These are phyloP conservation scores for Suillus plorans DNA, from an alignment of 768 basidiomycete species.

Conservation along the genomic window DNA sequence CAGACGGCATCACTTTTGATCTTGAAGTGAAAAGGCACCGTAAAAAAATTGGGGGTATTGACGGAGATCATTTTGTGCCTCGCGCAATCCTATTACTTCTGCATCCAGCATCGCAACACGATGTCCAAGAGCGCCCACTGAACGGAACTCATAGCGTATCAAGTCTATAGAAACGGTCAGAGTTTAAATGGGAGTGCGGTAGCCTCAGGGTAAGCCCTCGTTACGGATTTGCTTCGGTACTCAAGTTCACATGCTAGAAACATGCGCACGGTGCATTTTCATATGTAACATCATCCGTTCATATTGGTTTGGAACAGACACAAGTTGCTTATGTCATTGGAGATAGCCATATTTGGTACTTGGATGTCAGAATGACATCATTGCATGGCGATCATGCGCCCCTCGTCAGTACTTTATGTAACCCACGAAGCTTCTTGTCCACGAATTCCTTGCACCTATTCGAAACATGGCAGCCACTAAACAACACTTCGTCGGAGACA, in stretches of 20 bases:
- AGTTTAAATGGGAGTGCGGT: neutral
- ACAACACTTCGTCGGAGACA: constrained; percentile 29
- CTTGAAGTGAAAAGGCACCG: neutral
- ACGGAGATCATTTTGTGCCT: neutral
- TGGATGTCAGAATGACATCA: neutral
- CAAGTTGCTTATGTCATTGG: neutral
- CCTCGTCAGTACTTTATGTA: neutral
- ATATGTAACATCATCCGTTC: neutral
- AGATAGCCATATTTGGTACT: neutral
- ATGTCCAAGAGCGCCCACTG: neutral
- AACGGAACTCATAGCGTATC: neutral
- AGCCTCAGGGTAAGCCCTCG: neutral
- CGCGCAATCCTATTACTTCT: neutral
- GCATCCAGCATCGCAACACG: neutral
- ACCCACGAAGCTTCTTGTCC: neutral
- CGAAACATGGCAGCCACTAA: neutral
- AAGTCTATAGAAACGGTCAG: neutral
- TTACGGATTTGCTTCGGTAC: neutral
- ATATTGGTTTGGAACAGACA: neutral
- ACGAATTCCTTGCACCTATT: neutral
- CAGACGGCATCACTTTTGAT: neutral
- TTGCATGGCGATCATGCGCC: neutral
- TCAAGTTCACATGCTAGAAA: neutral
- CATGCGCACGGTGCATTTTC: neutral
- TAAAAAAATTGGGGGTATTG: neutral